These are phyloP conservation scores for Candida lessepsii DNA, from an alignment of 805 yeast species.

Conservation along the genomic window DNA sequence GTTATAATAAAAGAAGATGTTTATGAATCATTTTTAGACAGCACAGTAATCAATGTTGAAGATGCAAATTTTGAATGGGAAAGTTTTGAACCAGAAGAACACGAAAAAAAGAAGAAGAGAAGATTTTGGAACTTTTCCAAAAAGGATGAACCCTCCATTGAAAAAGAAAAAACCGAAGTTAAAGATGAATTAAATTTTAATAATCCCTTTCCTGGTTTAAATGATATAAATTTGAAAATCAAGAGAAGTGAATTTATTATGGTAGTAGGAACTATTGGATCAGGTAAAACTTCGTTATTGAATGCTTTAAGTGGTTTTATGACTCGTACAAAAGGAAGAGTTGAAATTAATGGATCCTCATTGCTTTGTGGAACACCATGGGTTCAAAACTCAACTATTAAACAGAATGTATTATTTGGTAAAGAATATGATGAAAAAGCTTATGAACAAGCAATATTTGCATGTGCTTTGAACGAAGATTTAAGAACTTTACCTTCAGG, in stretches of 20 bases:
- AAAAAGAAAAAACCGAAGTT: neutral
- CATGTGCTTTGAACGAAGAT: constrained; percentile 28
- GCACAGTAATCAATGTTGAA: constrained; percentile 17
- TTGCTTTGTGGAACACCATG: constrained; percentile 32
- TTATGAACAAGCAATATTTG: constrained; percentile 24
- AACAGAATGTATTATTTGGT: constrained; percentile 32
- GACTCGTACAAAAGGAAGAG: constrained; percentile 28
- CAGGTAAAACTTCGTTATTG: constrained; percentile 36
- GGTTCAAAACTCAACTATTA: constrained; percentile 35
- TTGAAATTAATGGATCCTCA: constrained; percentile 26
- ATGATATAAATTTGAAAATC: constrained; percentile 23
- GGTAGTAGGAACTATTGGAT: constrained; percentile 34
- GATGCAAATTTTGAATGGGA: constrained; percentile 31
- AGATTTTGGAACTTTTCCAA: constrained; percentile 2
- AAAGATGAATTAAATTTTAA: neutral
- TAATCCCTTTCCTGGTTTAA: constrained; percentile 23
- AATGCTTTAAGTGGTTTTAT: constrained; percentile 37
- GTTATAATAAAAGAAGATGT: constrained; percentile 18
- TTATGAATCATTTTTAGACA: constrained; percentile 12
- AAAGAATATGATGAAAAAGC: constrained; percentile 20
- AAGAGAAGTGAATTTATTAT: constrained; percentile 34
- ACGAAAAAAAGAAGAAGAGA: constrained; percentile 3
- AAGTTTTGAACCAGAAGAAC: constrained; percentile 14
- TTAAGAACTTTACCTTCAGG: constrained; percentile 28
- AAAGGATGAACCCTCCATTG: constrained; percentile 12